Evolutionary conservation across 257 asterid species (phyloP), one percentile per base, ranked within the genome.

Genomic region (Capsicum rhomboideum): DNA sequence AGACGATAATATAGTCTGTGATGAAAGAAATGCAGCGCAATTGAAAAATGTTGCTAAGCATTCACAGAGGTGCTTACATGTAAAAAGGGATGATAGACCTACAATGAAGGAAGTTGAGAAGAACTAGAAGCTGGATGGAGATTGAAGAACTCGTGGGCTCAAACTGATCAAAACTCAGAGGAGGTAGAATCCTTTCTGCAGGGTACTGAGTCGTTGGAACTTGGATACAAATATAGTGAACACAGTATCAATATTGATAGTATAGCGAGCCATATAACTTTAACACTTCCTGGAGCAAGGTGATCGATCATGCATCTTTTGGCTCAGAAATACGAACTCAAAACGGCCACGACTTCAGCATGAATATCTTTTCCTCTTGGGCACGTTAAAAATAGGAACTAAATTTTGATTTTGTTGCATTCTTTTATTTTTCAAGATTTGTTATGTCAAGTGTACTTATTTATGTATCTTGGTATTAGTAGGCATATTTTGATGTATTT

Each of bases 41-140:
- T 0, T 85, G 18, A 71, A 69, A 16, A 71, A 81, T 23, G 80
- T 90, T 40, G 89, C 86, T 0, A 64, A 16, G 82, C 67, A 84
- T 13, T 89, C 91, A 1, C 28, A 85, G 50, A 44, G 72, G 5
- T 90, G 92, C 79, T 79, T 89, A 72, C 84, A 84, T 23, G 54
- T 89, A 40, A 86, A 8, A 26, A 91, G 92, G 0, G 88, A 89
- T 16, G 88, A 87, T 18, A 83, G 91, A 83, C 93, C 92, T 3
- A 85, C 77, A 28, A 91, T 89, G 92, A 91, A 87, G 58, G 79
- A 89, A 69, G 89, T 89, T 2, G 88, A 0, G 75, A 80, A 74
- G 85, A 85, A 10, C 49, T 89, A 3, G 90, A 87, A 59, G 71
- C n/a, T 28, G 86, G 88, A 21, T 6, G 83, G 9, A 78, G 55